Conservation (phyloP, 306 rosid species). For the Dryas drummondii region DNA sequence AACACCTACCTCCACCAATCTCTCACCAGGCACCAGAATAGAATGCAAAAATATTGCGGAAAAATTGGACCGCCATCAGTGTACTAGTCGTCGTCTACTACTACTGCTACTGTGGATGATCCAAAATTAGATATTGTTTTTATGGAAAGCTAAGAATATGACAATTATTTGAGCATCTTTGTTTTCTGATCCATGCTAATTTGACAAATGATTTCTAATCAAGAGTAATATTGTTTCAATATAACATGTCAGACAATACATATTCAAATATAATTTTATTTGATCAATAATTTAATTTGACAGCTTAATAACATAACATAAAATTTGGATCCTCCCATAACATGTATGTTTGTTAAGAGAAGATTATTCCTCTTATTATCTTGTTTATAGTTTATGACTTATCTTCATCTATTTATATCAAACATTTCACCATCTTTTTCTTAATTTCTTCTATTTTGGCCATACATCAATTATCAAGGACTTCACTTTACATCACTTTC, state of each 20-base stretch:
- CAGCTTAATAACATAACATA: too few relatives aligned
- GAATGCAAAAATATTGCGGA: not conserved
- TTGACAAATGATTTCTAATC: too few relatives aligned
- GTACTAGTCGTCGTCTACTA: not conserved
- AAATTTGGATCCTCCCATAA: too few relatives aligned
- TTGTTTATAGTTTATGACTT: not conserved
- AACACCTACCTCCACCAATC: not conserved
- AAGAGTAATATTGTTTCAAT: too few relatives aligned
- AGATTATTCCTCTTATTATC: not conserved
- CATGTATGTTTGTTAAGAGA: not conserved
- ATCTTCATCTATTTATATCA: not conserved
- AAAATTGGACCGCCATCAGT: not conserved
- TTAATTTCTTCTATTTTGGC: not conserved
- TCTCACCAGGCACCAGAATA: conserved; percentile 8
- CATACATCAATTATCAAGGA: not conserved
- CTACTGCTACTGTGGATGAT: not conserved
- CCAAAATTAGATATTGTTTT: not conserved
- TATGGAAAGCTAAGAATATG: not conserved
- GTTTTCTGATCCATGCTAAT: too few relatives aligned
- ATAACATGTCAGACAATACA: too few relatives aligned
- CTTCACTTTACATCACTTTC: not conserved
- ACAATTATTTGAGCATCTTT: not conserved
- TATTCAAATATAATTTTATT: too few relatives aligned
- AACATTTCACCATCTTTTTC: not conserved
- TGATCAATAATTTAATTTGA: too few relatives aligned